Evolutionary conservation across 108 stramenopile species (phyloP).

Genomic region (Skeletonema grethae): DNA sequence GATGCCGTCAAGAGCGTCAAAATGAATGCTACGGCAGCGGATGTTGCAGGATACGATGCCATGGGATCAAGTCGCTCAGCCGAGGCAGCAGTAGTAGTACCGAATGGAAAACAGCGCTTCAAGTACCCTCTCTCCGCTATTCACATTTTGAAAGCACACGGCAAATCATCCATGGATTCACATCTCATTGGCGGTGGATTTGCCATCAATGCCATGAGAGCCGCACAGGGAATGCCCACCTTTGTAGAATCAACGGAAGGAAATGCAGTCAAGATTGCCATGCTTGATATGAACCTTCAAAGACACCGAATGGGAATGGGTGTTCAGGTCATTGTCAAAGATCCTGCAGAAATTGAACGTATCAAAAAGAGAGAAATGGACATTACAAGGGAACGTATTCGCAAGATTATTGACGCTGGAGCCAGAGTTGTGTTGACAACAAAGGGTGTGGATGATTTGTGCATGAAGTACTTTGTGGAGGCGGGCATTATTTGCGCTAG

Average conservation of each 20-base stretch:
- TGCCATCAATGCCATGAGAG: constrained; percentile 93
- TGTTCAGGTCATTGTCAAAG: constrained; percentile 90
- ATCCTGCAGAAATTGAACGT: constrained; percentile 92
- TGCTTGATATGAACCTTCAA: constrained; percentile 99
- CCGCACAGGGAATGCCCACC: constrained; percentile 98
- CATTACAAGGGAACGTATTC: constrained; percentile 99
- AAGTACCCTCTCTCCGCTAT: constrained; percentile 96
- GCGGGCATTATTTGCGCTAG: constrained; percentile 96
- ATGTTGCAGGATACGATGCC: constrained; percentile 55
- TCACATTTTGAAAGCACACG: constrained; percentile 99
- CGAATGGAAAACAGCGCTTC: constrained; percentile 46
- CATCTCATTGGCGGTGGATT: constrained; percentile 94
- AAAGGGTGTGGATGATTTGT: constrained; percentile 99
- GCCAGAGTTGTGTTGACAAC: constrained; percentile 98
- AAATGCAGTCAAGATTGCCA: constrained; percentile 89
- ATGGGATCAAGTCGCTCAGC: constrained; percentile 29
- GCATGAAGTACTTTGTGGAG: constrained; percentile 99
- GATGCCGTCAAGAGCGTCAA: constrained; percentile 94
- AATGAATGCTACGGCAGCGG: constrained; percentile 58
- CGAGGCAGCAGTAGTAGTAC: constrained; percentile 19
- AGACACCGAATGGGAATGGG: constrained; percentile 99
- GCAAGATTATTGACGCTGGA: constrained; percentile 95
- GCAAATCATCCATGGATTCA: constrained; percentile 93
- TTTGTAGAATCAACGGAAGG: constrained; percentile 55
- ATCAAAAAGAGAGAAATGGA: constrained; percentile 99